phyloP scores from a whole-genome alignment of 805 yeast species.

The Cyberlindnera mycetangii region DNA sequence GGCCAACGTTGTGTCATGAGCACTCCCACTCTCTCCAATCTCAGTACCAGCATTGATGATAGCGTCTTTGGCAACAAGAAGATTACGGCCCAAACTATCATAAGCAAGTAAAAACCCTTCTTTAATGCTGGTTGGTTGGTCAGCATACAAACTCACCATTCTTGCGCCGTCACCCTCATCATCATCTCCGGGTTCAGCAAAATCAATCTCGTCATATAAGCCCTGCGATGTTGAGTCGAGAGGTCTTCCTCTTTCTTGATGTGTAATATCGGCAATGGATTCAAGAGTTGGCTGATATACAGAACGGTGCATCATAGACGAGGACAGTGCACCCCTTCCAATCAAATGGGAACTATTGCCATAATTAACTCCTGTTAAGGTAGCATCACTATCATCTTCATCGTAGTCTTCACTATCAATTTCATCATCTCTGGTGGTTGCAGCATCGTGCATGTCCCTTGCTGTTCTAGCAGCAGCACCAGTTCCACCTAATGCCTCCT shows the following conservation, averaged over 20 bases:
- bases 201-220: neutral
- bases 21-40: conserved; percentile 60
- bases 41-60: conserved; percentile 57
- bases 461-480: conserved; percentile 51
- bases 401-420: conserved; percentile 33
- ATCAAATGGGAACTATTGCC: conserved; percentile 26
- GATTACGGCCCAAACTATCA: conserved; percentile 63
- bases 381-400: conserved; percentile 30
- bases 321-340: conserved; percentile 24
- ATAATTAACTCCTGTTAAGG: conserved; percentile 11
- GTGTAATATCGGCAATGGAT: conserved; percentile 24
- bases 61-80: conserved; percentile 62
- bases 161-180: conserved; percentile 32
- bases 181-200: conserved; percentile 13
- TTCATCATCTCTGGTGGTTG: conserved; percentile 3
- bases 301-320: conserved; percentile 19
- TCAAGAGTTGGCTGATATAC: conserved; percentile 28
- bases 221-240: neutral
- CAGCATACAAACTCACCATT: conserved; percentile 70
- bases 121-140: conserved; percentile 70
- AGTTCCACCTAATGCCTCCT: conserved; percentile 72
- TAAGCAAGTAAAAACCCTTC: conserved; percentile 80
- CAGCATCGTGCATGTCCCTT: neutral
- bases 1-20: conserved; percentile 64
- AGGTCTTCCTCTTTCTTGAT: conserved; percentile 2